A percentile compares a stretch with the other conserved stretches of the same genome.
These are phyloP conservation scores for Scolecobasidium constrictum DNA, from an alignment of 2,329 filamentous ascomycete species.

Conservation along the genomic window DNA sequence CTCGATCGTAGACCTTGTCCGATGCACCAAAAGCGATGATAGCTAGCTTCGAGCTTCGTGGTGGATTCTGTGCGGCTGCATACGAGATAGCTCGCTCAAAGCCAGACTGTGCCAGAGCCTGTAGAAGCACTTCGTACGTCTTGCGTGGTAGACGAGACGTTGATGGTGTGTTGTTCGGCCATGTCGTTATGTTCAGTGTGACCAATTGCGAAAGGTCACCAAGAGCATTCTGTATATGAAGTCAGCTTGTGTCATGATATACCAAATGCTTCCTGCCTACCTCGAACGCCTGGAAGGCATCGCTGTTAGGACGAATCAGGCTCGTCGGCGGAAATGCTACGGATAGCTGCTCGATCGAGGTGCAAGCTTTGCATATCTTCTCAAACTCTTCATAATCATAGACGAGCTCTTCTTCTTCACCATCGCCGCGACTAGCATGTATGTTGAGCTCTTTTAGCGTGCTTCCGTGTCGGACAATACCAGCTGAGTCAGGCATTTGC, in stretches of 20 bases:
- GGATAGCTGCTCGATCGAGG: slow-evolving; percentile 32
- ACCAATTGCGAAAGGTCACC: slow-evolving; percentile 28
- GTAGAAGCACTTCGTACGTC: slow-evolving; percentile 35
- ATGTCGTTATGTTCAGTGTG: slow-evolving; percentile 38
- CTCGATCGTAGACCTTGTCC: slow-evolving; percentile 35
- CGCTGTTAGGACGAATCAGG: slow-evolving; percentile 28
- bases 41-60: slow-evolving; percentile 26
- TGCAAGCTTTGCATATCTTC: slow-evolving; percentile 34
- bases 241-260: slow-evolving; percentile 9
- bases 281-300: slow-evolving; percentile 33
- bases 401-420: slow-evolving; percentile 32
- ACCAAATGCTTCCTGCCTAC: slow-evolving; percentile 14
- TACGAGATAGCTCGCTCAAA: slow-evolving; percentile 22
- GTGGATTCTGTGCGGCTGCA: background rate
- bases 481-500: slow-evolving; percentile 28
- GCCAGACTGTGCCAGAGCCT: slow-evolving; percentile 25
- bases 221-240: slow-evolving; percentile 20
- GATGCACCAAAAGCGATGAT: slow-evolving; percentile 36
- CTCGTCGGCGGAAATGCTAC: slow-evolving; percentile 36
- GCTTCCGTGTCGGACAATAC: slow-evolving; percentile 34
- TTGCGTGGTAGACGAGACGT: slow-evolving; percentile 29
- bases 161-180: slow-evolving; percentile 33
- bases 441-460: slow-evolving; percentile 34
- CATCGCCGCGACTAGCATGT: slow-evolving; percentile 26
- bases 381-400: slow-evolving; percentile 33